These are phyloP conservation scores for Schizosaccharomyces osmophilus DNA, from an alignment of 805 yeast genomes.

Conservation along the genomic window DNA sequence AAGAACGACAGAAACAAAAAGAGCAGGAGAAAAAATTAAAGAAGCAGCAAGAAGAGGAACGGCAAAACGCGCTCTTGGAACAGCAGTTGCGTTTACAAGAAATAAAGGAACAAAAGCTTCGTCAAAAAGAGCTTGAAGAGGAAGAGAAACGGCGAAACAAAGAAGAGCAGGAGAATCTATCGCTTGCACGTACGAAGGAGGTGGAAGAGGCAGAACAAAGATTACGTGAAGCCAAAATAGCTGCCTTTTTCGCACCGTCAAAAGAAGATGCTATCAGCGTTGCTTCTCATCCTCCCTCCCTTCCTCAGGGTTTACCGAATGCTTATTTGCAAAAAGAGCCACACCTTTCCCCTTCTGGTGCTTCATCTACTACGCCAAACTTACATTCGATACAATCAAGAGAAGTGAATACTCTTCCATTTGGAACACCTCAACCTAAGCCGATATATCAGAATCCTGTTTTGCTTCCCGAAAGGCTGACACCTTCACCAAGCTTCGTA, in stretches of 20 bases:
- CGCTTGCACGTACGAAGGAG: neutral
- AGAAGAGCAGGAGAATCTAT: neutral
- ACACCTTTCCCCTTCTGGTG: too few relatives aligned
- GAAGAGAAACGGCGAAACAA: neutral
- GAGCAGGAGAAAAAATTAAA: constrained; percentile 6
- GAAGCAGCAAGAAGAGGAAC: constrained; percentile 8
- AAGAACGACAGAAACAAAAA: constrained; percentile 7
- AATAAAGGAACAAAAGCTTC: neutral
- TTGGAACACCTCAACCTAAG: too few relatives aligned
- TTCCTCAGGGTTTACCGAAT: neutral
- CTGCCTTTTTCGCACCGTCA: neutral
- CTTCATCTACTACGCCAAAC: neutral
- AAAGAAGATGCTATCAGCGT: neutral
- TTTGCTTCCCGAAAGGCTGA: too few relatives aligned
- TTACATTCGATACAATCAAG: neutral
- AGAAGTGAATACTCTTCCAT: neutral
- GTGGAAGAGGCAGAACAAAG: neutral
- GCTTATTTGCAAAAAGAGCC: neutral
- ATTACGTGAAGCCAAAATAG: neutral
- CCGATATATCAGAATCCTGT: too few relatives aligned
- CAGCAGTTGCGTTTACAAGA: constrained; percentile 7
- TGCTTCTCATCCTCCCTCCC: neutral
- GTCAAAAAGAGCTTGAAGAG: neutral
- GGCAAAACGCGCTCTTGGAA: constrained; percentile 5
- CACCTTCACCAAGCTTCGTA: too few relatives aligned